Evolutionary conservation across 2,329 filamentous ascomycete genomes (phyloP).

Genomic region (Ceratocystis smalleyi): DNA sequence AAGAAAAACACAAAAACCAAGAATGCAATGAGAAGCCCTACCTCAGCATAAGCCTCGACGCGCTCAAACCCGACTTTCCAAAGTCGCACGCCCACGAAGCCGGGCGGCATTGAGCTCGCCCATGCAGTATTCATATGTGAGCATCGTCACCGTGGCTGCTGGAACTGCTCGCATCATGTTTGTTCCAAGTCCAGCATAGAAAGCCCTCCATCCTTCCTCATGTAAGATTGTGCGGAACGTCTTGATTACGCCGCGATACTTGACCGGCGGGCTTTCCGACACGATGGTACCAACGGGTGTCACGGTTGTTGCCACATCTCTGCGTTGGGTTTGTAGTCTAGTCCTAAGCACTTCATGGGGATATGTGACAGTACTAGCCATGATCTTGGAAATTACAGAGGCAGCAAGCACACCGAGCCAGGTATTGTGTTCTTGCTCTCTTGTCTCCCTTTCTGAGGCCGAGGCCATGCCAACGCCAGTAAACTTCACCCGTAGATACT

Average conservation of each 20-base stretch:
- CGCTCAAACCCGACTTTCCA: background rate
- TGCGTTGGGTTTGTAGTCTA: slow-evolving; percentile 80
- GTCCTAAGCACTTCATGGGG: slow-evolving; percentile 94
- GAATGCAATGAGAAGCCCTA: background rate
- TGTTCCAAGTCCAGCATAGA: slow-evolving; percentile 93
- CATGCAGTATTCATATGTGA: slow-evolving; percentile 79
- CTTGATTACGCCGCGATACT: slow-evolving; percentile 63
- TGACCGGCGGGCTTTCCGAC: slow-evolving; percentile 24
- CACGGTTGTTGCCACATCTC: slow-evolving; percentile 38
- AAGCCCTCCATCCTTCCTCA: slow-evolving; percentile 91
- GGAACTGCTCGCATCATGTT: slow-evolving; percentile 95
- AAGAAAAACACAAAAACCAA: background rate
- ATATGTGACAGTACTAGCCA: slow-evolving; percentile 89
- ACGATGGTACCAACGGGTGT: slow-evolving; percentile 29
- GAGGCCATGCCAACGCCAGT: slow-evolving; percentile 81
- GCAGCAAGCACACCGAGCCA: slow-evolving; percentile 75
- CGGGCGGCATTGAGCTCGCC: slow-evolving; percentile 27
- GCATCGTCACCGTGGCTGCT: slow-evolving; percentile 90
- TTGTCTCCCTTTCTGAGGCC: slow-evolving; percentile 32
- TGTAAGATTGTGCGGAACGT: slow-evolving; percentile 72
- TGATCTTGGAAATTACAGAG: slow-evolving; percentile 84
- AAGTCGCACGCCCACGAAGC: slow-evolving; percentile 6
- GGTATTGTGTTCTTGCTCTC: slow-evolving; percentile 29
- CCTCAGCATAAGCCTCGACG: background rate
- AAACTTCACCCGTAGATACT: slow-evolving; percentile 79